These are phyloP conservation scores for Fraxinus sp. DNA, from an alignment of 305 asterid genomes.

Conservation along the genomic window DNA sequence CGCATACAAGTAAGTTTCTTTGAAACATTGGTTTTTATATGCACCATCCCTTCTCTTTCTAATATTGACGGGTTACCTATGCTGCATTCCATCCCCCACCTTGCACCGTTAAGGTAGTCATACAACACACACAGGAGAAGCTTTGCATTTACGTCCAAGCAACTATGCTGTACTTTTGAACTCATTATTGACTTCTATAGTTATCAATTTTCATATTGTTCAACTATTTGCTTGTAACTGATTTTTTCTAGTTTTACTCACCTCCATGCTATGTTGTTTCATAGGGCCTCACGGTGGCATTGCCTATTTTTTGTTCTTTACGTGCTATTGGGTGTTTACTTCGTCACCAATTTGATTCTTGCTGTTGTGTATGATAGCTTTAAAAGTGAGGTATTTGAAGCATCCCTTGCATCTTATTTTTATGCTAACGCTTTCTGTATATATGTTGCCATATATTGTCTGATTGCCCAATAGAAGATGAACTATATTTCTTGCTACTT, in stretches of 20 bases:
- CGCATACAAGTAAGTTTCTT: conserved; percentile 79
- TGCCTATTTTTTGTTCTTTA: conserved; percentile 77
- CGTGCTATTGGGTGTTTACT: conserved; percentile 92
- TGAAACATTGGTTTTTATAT: conserved; percentile 2
- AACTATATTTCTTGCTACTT: background rate
- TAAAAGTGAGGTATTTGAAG: conserved; percentile 68
- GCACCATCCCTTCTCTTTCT: conserved; percentile 14
- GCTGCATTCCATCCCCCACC: background rate
- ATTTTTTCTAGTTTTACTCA: conserved; percentile 18
- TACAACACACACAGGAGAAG: background rate
- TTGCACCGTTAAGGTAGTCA: background rate
- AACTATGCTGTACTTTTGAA: background rate
- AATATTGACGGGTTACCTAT: conserved; percentile 19
- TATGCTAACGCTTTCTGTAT: background rate
- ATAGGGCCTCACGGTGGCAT: conserved; percentile 92
- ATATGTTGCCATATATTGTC: background rate
- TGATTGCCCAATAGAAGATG: conserved; percentile 6
- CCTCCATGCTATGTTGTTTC: conserved; percentile 27
- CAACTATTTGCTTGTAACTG: conserved; percentile 2
- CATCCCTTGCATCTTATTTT: background rate
- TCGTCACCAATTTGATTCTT: conserved; percentile 95
- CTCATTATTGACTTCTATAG: background rate
- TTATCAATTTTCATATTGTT: background rate
- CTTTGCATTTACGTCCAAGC: background rate
- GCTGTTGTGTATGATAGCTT: conserved; percentile 99